Evolutionary conservation across 1,284 basidiomycete genomes (phyloP).

Genomic region (Malassezia slooffiae): DNA sequence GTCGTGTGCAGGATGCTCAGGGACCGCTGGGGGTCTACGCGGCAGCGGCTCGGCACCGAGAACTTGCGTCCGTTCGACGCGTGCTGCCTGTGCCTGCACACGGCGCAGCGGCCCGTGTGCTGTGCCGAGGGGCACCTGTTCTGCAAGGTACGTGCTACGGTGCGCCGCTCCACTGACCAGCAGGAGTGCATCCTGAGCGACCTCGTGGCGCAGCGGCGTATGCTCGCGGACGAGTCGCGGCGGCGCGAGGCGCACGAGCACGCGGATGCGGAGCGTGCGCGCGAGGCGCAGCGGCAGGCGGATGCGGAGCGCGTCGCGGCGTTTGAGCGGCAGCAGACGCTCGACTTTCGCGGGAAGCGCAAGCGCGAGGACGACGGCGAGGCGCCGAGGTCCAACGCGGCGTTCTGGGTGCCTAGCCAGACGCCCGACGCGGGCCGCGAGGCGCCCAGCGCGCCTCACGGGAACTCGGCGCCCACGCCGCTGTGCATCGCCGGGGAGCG

Average conservation of each 20-base stretch:
- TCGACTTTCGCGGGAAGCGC: slow-evolving; percentile 4
- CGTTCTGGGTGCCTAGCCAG: slow-evolving; percentile 13
- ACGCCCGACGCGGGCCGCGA: slow-evolving; percentile 3
- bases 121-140: slow-evolving; percentile 9
- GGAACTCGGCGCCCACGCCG: slow-evolving; percentile 9
- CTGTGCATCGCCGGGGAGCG: slow-evolving; percentile 11
- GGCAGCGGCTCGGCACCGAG: slow-evolving; percentile 9
- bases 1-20: slow-evolving; percentile 17
- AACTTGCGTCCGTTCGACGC: slow-evolving; percentile 14
- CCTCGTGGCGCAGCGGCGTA: slow-evolving; percentile 7
- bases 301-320: neutral
- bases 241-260: slow-evolving; percentile 2
- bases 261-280: neutral
- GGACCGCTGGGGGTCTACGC: slow-evolving; percentile 14
- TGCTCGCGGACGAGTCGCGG: slow-evolving; percentile 1
- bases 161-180: neutral
- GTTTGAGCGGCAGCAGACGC: slow-evolving; percentile 10
- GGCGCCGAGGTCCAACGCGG: neutral
- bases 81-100: slow-evolving; percentile 14
- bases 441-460: no score
- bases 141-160: slow-evolving; percentile 14
- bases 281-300: neutral
- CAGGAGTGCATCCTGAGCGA: slow-evolving; percentile 13
- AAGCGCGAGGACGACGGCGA: slow-evolving; percentile 3
- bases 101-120: slow-evolving; percentile 12